Conservation (phyloP, 2,329 filamentous ascomycete genomes). For the Penicillium sp. region DNA sequence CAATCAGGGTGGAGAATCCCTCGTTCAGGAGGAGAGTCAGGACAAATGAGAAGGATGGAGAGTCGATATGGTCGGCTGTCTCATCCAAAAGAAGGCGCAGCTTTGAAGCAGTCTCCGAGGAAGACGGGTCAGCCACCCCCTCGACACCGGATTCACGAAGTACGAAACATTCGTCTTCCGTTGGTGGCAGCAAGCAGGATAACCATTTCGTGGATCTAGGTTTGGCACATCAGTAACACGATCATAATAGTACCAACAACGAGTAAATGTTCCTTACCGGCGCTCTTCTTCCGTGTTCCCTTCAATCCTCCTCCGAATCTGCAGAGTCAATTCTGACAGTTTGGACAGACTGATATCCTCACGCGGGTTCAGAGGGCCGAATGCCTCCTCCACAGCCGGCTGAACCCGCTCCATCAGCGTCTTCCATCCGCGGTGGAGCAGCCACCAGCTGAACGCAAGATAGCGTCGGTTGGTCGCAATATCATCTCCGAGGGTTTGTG, state of each 20-base stretch:
- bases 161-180: constrained; percentile 76
- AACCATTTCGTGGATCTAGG: constrained; percentile 70
- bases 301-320: constrained; percentile 84
- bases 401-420: constrained; percentile 80
- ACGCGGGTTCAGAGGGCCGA: constrained; percentile 82
- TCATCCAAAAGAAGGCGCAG: constrained; percentile 89
- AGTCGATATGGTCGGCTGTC: constrained; percentile 93
- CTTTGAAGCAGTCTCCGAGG: constrained; percentile 44
- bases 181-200: constrained; percentile 76
- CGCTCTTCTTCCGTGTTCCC: constrained; percentile 67
- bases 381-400: constrained; percentile 82
- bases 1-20: constrained; percentile 79
- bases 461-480: constrained; percentile 96
- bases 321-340: constrained; percentile 76
- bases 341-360: constrained; percentile 82
- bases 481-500: constrained; percentile 84
- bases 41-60: constrained; percentile 84
- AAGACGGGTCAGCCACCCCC: constrained; percentile 40
- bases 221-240: constrained; percentile 8
- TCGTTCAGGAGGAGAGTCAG: constrained; percentile 83
- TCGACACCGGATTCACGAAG: constrained; percentile 81
- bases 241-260: constrained; percentile 1
- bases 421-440: constrained; percentile 86
- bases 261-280: constrained; percentile 40
- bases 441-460: constrained; percentile 96